Percentiles rank a stretch among this genome's conserved stretches.
Evolutionary conservation across 2,329 filamentous ascomycete genomes (phyloP).

Genomic region (Fusarium clavum): DNA sequence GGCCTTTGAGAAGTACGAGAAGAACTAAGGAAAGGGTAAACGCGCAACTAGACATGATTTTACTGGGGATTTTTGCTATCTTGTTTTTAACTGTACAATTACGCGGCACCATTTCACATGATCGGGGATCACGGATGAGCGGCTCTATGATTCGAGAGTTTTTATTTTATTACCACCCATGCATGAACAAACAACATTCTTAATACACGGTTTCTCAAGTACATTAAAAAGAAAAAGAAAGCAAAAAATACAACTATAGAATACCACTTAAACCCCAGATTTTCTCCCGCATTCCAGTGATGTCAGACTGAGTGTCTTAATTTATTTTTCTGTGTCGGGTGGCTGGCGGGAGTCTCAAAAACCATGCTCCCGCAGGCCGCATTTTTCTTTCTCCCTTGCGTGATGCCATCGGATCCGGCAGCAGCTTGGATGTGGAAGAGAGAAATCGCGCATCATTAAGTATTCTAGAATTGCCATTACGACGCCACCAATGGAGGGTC

Average conservation of each 20-base stretch:
- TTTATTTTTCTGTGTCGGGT: constrained; percentile 3
- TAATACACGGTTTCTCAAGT: constrained; percentile 35
- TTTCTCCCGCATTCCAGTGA: constrained; percentile 18
- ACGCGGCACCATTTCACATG: constrained; percentile 33
- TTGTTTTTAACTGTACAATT: constrained; percentile 22
- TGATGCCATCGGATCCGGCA: constrained; percentile 4
- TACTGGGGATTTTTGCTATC: constrained; percentile 20
- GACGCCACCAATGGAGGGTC: constrained; percentile 4
- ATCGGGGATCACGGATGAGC: constrained; percentile 42
- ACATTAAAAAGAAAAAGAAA: not conserved
- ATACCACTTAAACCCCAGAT: constrained; percentile 11
- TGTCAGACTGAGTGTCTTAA: constrained; percentile 10
- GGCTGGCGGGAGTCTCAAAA: constrained; percentile 26
- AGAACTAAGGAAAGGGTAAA: constrained; percentile 4
- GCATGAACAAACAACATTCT: constrained; percentile 32
- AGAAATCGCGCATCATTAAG: not conserved
- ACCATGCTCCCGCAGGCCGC: not conserved
- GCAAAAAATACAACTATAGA: constrained; percentile 18
- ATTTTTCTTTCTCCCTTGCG: constrained; percentile 14
- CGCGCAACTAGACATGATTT: constrained; percentile 26
- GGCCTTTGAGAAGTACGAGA: constrained; percentile 26
- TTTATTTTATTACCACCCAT: constrained; percentile 10
- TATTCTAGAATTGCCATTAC: not conserved
- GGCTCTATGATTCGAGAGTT: constrained; percentile 34
- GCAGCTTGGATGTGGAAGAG: not conserved